phyloP scores from a whole-genome alignment of 129 eudicot genomes.

The Saposhnikovia divaricata region DNA sequence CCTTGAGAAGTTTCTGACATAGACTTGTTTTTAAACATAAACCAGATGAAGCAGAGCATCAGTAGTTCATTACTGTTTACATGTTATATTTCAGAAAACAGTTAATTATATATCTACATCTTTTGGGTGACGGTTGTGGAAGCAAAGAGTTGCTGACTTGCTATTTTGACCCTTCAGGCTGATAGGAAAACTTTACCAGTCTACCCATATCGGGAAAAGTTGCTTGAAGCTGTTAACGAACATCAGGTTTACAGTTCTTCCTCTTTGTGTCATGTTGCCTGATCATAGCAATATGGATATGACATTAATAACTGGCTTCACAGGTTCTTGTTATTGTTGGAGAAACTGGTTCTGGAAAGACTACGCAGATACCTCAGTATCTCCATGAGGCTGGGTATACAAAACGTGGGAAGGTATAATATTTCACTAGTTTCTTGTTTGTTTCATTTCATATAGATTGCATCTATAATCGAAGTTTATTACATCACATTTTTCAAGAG shows the following conservation, averaged over 20 bases:
- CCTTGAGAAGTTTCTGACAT: neutral
- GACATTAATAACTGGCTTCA: neutral
- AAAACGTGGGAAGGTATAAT: constrained; percentile 65
- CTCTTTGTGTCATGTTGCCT: constrained; percentile 11
- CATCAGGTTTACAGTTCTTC: constrained; percentile 57
- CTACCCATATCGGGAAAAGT: constrained; percentile 67
- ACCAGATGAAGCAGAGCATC: neutral
- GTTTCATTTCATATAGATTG: neutral
- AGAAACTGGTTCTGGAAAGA: constrained; percentile 97
- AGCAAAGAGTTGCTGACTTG: neutral
- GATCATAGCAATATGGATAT: neutral
- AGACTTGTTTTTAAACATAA: neutral
- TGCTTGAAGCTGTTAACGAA: constrained; percentile 69
- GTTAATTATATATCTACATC: no score
- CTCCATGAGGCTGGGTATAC: constrained; percentile 98
- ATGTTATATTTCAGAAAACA: neutral
- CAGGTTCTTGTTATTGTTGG: constrained; percentile 95
- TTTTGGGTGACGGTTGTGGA: neutral
- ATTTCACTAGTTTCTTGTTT: constrained; percentile 8
- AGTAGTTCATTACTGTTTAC: neutral
- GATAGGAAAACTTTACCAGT: constrained; percentile 90
- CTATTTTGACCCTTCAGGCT: constrained; percentile 33
- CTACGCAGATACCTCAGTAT: constrained; percentile 96
- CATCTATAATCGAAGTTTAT: neutral
- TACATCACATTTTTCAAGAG: neutral